phyloP scores from a whole-genome alignment of 2,329 filamentous ascomycete genomes.

The Apiospora sp. region DNA sequence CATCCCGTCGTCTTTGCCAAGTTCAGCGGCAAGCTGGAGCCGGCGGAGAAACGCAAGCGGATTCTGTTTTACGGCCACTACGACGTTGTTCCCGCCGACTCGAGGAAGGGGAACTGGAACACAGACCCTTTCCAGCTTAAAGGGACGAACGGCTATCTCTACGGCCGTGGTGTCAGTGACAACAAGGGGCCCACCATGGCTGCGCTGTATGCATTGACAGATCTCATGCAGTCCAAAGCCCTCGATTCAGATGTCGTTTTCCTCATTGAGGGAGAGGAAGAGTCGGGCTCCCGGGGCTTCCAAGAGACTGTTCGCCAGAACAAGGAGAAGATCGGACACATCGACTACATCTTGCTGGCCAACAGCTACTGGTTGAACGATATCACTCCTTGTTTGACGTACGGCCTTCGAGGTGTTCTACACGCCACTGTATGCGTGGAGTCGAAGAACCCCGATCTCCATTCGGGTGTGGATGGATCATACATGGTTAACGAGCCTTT shows the following conservation, averaged over 20 bases:
- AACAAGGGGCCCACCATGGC: slow-evolving; percentile 98
- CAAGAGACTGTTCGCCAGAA: slow-evolving; percentile 80
- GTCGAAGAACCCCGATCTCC: slow-evolving; percentile 85
- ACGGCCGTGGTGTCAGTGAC: slow-evolving; percentile 95
- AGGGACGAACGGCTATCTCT: slow-evolving; percentile 90
- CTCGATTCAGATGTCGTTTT: slow-evolving; percentile 91
- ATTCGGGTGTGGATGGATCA: slow-evolving; percentile 96
- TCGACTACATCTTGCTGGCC: slow-evolving; percentile 93
- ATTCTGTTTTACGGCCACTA: slow-evolving; percentile 98
- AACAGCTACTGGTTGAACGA: slow-evolving; percentile 99
- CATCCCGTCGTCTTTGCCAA: slow-evolving; percentile 95
- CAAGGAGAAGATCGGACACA: slow-evolving; percentile 84
- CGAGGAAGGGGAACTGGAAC: slow-evolving; percentile 82
- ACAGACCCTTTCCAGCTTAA: slow-evolving; percentile 89
- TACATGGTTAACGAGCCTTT: slow-evolving; percentile 88
- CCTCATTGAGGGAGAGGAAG: slow-evolving; percentile 95
- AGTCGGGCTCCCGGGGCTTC: slow-evolving; percentile 92
- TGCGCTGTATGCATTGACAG: slow-evolving; percentile 90
- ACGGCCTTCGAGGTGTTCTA: slow-evolving; percentile 90
- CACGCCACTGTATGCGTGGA: slow-evolving; percentile 91
- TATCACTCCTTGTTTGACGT: slow-evolving; percentile 92
- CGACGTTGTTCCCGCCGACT: slow-evolving; percentile 92
- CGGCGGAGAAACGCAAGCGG: slow-evolving; percentile 75
- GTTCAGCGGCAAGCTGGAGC: slow-evolving; percentile 78
- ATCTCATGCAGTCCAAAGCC: slow-evolving; percentile 83